A percentile compares a stretch with the other conserved stretches of the same genome.
Conservation (phyloP, 2,329 filamentous ascomycete species). For the Zasmidium angulare region DNA sequence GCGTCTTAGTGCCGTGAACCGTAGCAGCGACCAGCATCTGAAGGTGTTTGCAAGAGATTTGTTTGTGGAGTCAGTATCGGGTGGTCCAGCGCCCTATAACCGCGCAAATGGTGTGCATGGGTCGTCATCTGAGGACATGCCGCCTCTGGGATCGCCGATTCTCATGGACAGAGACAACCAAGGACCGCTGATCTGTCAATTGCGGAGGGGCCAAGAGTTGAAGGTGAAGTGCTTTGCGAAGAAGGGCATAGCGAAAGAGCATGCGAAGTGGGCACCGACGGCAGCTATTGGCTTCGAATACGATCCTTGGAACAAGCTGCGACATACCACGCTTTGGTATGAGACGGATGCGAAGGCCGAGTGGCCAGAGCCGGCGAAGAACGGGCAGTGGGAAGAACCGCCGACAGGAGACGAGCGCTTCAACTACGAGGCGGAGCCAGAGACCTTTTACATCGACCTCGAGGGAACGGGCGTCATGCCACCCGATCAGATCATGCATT, state of each 20-base stretch:
- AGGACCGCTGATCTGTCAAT: slow-evolving; percentile 84
- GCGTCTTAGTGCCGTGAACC: slow-evolving; percentile 68
- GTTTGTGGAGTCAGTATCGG: slow-evolving; percentile 53
- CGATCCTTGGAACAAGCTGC: slow-evolving; percentile 93
- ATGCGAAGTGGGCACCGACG: slow-evolving; percentile 95
- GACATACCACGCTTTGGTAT: slow-evolving; percentile 92
- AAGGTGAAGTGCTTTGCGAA: slow-evolving; percentile 90
- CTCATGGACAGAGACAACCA: slow-evolving; percentile 79
- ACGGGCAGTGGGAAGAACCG: slow-evolving; percentile 76
- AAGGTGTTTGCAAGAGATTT: slow-evolving; percentile 91
- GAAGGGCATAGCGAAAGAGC: slow-evolving; percentile 98
- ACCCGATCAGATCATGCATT: slow-evolving; percentile 83
- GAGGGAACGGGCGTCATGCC: slow-evolving; percentile 86
- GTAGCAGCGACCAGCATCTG: slow-evolving; percentile 82
- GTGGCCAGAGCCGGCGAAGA: slow-evolving; percentile 44
- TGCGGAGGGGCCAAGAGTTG: slow-evolving; percentile 85
- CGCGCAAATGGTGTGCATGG: slow-evolving; percentile 61
- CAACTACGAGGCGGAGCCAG: slow-evolving; percentile 83
- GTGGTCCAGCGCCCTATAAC: slow-evolving; percentile 67
- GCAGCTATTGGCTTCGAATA: slow-evolving; percentile 96
- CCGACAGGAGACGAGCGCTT: slow-evolving; percentile 81
- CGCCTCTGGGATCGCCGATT: slow-evolving; percentile 66
- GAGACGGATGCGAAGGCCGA: slow-evolving; percentile 62
- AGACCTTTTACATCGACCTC: slow-evolving; percentile 84
- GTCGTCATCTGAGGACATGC: slow-evolving; percentile 63